Conservation (phyloP, 2,329 filamentous ascomycete species). For the Aquanectria penicillioides region DNA sequence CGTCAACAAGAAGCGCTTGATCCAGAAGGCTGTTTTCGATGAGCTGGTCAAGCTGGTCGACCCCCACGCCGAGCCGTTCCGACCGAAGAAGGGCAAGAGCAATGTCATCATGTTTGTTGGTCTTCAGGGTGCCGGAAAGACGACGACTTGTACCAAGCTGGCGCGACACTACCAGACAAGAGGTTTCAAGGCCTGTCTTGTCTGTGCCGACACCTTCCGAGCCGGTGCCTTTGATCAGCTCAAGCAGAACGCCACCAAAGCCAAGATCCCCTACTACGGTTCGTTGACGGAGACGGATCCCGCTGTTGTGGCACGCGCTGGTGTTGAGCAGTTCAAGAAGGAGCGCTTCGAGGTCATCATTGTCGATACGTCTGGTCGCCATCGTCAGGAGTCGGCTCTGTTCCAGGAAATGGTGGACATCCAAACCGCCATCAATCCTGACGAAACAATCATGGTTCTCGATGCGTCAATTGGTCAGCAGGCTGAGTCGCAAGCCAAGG, state of each 20-base stretch:
- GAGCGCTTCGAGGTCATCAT: conserved; percentile 98
- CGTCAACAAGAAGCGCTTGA: conserved; percentile 97
- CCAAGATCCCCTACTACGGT: conserved; percentile 98
- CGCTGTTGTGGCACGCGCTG: conserved; percentile 90
- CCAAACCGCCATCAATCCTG: conserved; percentile 83
- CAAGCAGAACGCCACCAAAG: conserved; percentile 98
- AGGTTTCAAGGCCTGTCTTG: conserved; percentile 91
- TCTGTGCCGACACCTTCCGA: conserved; percentile 98
- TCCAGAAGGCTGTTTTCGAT: conserved; percentile 98
- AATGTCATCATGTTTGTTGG: conserved; percentile 99
- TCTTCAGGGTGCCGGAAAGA: conserved; percentile 97
- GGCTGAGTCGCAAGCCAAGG: conserved; percentile 91
- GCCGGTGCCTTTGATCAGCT: conserved; percentile 98
- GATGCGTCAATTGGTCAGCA: conserved; percentile 97
- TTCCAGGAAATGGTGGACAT: conserved; percentile 99
- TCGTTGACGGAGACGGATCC: conserved; percentile 97
- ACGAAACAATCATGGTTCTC: conserved; percentile 98
- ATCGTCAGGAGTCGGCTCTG: conserved; percentile 92
- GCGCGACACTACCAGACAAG: conserved; percentile 93
- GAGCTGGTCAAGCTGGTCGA: conserved; percentile 96
- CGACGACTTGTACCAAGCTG: conserved; percentile 96
- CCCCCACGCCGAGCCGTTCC: conserved; percentile 93
- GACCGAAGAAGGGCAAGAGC: conserved; percentile 93
- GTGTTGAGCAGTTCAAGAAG: conserved; percentile 99
- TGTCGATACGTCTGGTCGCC: conserved; percentile 94